These are phyloP conservation scores for Nicotiana sylvestris DNA, from an alignment of 257 asterid species.

Conservation along the genomic window DNA sequence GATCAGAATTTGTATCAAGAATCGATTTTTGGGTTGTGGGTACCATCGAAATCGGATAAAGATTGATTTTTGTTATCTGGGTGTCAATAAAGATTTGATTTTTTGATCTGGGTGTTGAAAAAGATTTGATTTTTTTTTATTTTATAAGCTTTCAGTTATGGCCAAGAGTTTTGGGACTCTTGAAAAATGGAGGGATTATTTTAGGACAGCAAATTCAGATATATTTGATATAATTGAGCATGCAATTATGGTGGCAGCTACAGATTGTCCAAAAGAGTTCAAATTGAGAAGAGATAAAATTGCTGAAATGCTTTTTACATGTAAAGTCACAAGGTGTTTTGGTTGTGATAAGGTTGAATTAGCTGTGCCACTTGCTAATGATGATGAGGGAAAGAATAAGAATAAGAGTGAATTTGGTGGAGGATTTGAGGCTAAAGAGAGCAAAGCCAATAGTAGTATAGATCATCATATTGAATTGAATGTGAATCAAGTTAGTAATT, in stretches of 20 bases:
- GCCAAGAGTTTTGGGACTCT: slow-evolving; percentile 44
- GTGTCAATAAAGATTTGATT: neutral
- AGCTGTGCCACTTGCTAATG: slow-evolving; percentile 41
- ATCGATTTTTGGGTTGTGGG: neutral
- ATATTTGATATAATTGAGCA: slow-evolving; percentile 64
- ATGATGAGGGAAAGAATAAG: slow-evolving; percentile 34
- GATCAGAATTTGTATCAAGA: slow-evolving; percentile 12
- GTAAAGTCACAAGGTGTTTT: slow-evolving; percentile 60
- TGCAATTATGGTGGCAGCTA: slow-evolving; percentile 74
- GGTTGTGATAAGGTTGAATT: slow-evolving; percentile 70
- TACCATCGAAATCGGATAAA: neutral
- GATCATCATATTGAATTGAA: slow-evolving; percentile 41
- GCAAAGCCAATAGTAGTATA: slow-evolving; percentile 47
- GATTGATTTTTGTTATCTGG: neutral
- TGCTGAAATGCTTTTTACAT: slow-evolving; percentile 76
- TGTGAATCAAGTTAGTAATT: slow-evolving; percentile 39
- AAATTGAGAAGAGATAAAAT: slow-evolving; percentile 75
- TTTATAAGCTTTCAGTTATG: slow-evolving; percentile 41
- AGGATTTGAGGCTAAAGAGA: slow-evolving; percentile 33
- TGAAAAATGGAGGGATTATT: slow-evolving; percentile 84
- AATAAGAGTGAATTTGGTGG: slow-evolving; percentile 28
- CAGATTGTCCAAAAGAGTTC: slow-evolving; percentile 78
- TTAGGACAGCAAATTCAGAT: slow-evolving; percentile 65
- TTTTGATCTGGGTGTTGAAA: slow-evolving; percentile 17
- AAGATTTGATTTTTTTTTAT: slow-evolving; percentile 27